A percentile compares a stretch with the other conserved stretches of the same genome.
Evolutionary conservation across 208 protist species (phyloP).

Genomic region (Tritrichomonas musculus): DNA sequence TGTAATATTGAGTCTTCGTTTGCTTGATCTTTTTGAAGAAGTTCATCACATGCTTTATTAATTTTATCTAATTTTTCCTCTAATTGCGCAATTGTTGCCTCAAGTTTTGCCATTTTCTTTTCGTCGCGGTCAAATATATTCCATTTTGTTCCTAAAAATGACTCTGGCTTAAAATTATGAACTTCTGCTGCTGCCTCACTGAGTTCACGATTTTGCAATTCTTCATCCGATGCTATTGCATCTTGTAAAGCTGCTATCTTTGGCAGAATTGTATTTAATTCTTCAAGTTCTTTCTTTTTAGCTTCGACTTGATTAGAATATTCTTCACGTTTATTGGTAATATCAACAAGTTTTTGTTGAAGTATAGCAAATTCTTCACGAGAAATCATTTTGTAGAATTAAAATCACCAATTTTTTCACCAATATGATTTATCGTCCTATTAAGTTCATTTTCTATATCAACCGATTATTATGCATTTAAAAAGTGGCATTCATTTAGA

Average conservation of each 20-base stretch:
- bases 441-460: no score
- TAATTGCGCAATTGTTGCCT: neutral
- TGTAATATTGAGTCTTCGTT: neutral
- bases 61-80: neutral
- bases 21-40: neutral
- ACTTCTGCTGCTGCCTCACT: neutral
- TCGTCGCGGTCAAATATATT: neutral
- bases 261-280: neutral
- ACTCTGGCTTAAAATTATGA: neutral
- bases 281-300: neutral
- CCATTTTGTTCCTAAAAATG: neutral
- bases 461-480: no score
- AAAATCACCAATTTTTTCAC: no score
- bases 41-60: neutral
- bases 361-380: neutral
- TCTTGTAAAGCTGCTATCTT: neutral
- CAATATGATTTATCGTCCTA: no score
- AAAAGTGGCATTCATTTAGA: no score
- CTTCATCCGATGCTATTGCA: neutral
- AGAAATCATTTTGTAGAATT: neutral
- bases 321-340: neutral
- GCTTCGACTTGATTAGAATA: neutral
- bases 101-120: neutral
- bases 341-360: neutral
- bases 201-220: neutral